Evolutionary conservation across 225 moss, liverwort and hornwort species (phyloP), one percentile per base, ranked within the genome.

Genomic region (Takakia lepidozioides): DNA sequence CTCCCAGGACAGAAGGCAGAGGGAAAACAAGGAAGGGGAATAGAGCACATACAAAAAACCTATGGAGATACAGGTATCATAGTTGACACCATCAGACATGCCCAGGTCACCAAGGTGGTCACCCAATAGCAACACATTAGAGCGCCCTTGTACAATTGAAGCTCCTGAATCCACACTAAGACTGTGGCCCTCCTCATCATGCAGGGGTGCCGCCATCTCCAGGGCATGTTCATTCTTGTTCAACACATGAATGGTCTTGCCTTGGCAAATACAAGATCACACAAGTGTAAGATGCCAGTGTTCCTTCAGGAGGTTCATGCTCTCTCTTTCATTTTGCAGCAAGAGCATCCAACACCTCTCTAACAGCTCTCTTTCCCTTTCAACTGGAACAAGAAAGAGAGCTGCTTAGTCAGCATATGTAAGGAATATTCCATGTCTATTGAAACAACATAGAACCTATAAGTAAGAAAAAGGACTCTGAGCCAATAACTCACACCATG

Each of bases 81-180:
- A 83, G 20, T 77, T 68, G 51, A 83, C 62, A 17, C 87, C 83
- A 43, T 87, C 87, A 1, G 87, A 87, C 87, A 87, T 87, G 50
- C 87, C 87, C 57, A 87, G 87, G 58, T 87, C 87, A 16, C 87
- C 87, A 34, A 87, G 65, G 63, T 87, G 87, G 61, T 87, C 83
- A 44, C 87, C 87, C 63, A 87, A 44, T 6, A 87, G 67, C 61
- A 87, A 47, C 21, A 87, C 83, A 47, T 87, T 87, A 29, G 76
- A 80, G 39, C 83, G 83, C 17, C 87, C 87, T 69, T 81, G 65
- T 15, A 87, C 79, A 47, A 87, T 65, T 10, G 71, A 73, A 27
- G 76, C 71, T 47, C 80, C 83, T 34, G 20, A 54, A 36, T 52
- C 37, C 19, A 61, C 60, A 16, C 52, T 73, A 13, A 87, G 51